Evolutionary conservation across 345 rosid genomes (phyloP), one percentile per base, ranked within the genome.

Genomic region (Gynandropsis gynandra): DNA sequence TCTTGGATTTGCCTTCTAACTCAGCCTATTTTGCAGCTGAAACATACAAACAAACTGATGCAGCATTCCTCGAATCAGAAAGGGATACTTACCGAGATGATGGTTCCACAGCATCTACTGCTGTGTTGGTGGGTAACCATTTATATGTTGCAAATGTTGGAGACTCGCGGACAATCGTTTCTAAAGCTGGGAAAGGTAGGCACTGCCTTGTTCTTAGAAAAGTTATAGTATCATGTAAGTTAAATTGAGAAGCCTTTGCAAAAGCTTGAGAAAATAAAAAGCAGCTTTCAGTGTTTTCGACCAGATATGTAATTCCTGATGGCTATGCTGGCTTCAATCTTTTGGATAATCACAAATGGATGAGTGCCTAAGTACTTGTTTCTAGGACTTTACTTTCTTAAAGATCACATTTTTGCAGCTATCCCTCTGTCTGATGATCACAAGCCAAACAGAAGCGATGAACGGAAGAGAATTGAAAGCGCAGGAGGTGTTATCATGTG

Each of bases 91-190:
- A 69, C 50, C 62, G 97, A 51, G 99, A 93, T 56, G 99, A 93
- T 73, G 99, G 99, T 62, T 93, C 99, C 34, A 93, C 99, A 53
- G 99, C 99, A 72, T 93, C 99, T 16, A 76, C 97, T 49, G 99
- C 95, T 37, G 82, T 93, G 19, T 67, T 93, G 68, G 82, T 93
- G 24, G 95, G 90, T 58, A 76, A 72, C 64, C 99, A 85, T 77
- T 74, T 88, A 7, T 93, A 76, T 65, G 99, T 93, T 75, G 99
- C 99, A 42, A 93, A 88, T 64, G 99, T 93, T 62, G 99, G 99
- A 75, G 97, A 93, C 65, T 93, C 99, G 8, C 77, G 99, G 51
- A 80, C 99, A 21, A 80, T 93, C 49, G 73, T 88, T 72, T 88
- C 95, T 38, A 93, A 80, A 64, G 80, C 87, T 65, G 97, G 97